These are phyloP conservation scores for Piper betle DNA, from an alignment of 164 flowering plant genomes.

Conservation along the genomic window DNA sequence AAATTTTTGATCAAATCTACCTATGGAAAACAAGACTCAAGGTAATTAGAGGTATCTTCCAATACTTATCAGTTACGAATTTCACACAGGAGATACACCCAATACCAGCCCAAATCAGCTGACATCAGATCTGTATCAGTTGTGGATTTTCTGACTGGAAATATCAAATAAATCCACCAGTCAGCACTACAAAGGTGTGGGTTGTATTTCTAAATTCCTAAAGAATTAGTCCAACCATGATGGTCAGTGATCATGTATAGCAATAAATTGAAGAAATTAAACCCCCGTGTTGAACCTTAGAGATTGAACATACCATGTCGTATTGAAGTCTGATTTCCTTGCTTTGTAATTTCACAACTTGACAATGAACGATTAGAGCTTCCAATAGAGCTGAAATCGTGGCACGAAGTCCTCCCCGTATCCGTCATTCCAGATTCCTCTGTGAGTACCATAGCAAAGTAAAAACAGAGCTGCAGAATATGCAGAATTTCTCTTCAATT, in stretches of 20 bases:
- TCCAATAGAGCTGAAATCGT: constrained; percentile 45
- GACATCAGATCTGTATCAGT: not conserved
- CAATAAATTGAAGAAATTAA: not conserved
- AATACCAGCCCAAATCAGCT: not conserved
- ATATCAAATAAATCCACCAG: no score
- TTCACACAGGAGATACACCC: not conserved
- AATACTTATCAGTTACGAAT: not conserved
- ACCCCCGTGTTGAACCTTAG: no score
- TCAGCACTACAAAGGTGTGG: no score
- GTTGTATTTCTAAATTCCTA: not conserved
- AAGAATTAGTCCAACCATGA: not conserved
- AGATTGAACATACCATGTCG: constrained; percentile 28
- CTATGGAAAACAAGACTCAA: not conserved
- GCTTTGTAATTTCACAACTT: constrained; percentile 29
- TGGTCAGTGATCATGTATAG: not conserved
- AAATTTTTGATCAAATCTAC: not conserved
- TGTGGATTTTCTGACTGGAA: not conserved
- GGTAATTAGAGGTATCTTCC: not conserved
- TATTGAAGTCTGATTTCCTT: constrained; percentile 26
- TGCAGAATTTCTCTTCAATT: not conserved
- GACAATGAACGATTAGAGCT: constrained; percentile 38
- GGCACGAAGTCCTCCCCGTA: constrained; percentile 27
- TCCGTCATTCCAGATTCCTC: constrained; percentile 33
- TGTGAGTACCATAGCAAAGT: not conserved
- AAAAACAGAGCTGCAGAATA: not conserved